Percentiles rank a stretch among this genome's conserved stretches.
phyloP scores from a whole-genome alignment of 2,329 filamentous ascomycete species.

The Chaetomium sp. region DNA sequence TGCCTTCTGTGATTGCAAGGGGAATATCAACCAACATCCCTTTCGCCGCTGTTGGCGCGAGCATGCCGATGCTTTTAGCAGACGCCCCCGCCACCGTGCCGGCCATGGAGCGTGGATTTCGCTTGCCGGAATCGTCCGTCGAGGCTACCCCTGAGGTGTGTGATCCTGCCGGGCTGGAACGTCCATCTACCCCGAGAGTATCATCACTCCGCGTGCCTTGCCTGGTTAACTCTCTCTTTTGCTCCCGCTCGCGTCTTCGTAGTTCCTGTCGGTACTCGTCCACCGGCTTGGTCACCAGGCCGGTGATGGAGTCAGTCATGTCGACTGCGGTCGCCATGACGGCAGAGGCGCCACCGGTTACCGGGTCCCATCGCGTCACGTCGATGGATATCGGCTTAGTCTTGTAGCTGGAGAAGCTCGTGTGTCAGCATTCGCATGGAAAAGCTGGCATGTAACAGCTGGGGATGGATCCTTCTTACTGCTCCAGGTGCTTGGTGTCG shows the following conservation, averaged over 20 bases:
- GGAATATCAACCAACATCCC: conserved; percentile 8
- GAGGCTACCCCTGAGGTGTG: not conserved
- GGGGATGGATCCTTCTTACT: too few species aligned
- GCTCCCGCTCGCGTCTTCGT: conserved; percentile 8
- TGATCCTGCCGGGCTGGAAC: not conserved
- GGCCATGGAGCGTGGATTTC: conserved; percentile 4
- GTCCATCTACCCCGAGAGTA: not conserved
- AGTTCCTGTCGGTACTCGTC: conserved; percentile 9
- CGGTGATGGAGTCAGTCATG: not conserved
- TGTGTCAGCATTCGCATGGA: not conserved
- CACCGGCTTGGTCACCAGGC: conserved; percentile 9
- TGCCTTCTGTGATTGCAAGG: conserved; percentile 3
- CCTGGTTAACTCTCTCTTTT: not conserved
- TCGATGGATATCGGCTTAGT: conserved; percentile 2
- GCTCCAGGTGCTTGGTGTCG: conserved; percentile 5
- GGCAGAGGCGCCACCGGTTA: conserved; percentile 6
- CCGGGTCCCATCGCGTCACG: conserved; percentile 7
- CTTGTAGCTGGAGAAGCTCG: not conserved
- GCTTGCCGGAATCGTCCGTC: not conserved
- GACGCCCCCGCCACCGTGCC: conserved; percentile 2
- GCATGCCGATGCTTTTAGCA: conserved; percentile 10
- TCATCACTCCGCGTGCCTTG: not conserved
- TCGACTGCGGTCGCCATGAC: too few species aligned
- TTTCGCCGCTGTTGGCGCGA: conserved; percentile 7
- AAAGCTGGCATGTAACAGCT: not conserved